Conservation (phyloP, 495 filamentous ascomycete species). For the Tuber calosporum region DNA sequence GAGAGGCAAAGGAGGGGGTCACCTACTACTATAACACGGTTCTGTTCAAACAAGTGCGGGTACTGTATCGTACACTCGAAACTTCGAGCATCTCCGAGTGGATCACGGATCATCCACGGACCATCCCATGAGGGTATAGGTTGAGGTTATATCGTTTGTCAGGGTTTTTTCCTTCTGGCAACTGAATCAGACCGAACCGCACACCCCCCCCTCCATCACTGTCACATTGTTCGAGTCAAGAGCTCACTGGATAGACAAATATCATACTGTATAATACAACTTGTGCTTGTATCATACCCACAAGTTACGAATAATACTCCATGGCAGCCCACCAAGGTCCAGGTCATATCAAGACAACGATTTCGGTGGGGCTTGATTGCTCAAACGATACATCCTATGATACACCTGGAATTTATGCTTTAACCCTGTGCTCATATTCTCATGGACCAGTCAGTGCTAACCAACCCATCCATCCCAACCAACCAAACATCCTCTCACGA, state of each 20-base stretch:
- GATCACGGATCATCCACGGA: conserved; percentile 6
- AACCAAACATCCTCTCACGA: background rate
- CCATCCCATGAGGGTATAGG: background rate
- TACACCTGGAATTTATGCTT: background rate
- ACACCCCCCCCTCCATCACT: background rate
- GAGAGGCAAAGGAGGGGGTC: background rate
- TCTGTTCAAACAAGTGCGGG: background rate
- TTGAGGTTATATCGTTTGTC: background rate
- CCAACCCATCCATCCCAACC: background rate
- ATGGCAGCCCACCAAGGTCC: background rate
- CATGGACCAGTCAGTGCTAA: background rate
- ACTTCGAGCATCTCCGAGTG: conserved; percentile 1
- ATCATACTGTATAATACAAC: background rate
- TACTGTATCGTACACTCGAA: background rate
- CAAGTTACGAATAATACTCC: background rate
- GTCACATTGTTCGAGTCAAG: background rate
- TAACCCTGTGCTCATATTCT: background rate
- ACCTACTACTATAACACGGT: background rate
- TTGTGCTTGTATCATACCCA: background rate
- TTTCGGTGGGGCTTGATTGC: background rate
- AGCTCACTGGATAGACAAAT: background rate
- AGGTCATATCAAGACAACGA: background rate
- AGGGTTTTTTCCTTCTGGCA: background rate
- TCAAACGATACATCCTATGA: background rate
- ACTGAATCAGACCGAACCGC: background rate